A percentile compares a stretch with the other conserved stretches of the same genome.
Evolutionary conservation across 73 alveolate genomes (phyloP).

Genomic region (Paramecium bursaria): DNA sequence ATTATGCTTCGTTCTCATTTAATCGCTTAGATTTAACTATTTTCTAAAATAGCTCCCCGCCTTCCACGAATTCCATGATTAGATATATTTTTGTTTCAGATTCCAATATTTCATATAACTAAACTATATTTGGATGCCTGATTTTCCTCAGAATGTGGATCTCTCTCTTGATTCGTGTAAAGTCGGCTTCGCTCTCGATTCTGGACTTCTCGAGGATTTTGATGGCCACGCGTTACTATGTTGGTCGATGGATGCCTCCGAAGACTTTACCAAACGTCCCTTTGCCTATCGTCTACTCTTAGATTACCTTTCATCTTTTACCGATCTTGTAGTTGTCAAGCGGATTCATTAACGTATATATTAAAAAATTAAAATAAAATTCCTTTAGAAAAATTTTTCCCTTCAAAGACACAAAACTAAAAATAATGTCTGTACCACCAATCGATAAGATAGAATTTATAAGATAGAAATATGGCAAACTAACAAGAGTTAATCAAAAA

Average conservation of each 20-base stretch:
- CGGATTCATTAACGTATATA: too few species aligned
- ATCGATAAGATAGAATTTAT: too few species aligned
- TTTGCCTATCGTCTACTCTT: constrained; percentile 71
- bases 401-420: too few species aligned
- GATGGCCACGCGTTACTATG: constrained; percentile 75
- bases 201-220: constrained; percentile 85
- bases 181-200: constrained; percentile 80
- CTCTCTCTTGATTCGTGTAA: constrained; percentile 90
- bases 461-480: too few species aligned
- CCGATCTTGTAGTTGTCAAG: constrained; percentile 71
- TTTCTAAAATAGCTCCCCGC: constrained; percentile 95
- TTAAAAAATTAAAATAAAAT: too few species aligned
- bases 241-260: constrained; percentile 66
- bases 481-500: too few species aligned
- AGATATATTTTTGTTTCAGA: constrained; percentile 81
- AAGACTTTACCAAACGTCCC: constrained; percentile 79
- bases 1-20: constrained; percentile 85
- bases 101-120: constrained; percentile 90
- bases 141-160: constrained; percentile 85
- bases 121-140: constrained; percentile 87
- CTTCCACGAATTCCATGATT: constrained; percentile 92
- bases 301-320: neutral
- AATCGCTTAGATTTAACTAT: constrained; percentile 84
- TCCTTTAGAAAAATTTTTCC: too few species aligned
- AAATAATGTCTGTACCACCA: too few species aligned